Conservation (phyloP, 345 rosid genomes). For the Kandelia obovata region DNA sequence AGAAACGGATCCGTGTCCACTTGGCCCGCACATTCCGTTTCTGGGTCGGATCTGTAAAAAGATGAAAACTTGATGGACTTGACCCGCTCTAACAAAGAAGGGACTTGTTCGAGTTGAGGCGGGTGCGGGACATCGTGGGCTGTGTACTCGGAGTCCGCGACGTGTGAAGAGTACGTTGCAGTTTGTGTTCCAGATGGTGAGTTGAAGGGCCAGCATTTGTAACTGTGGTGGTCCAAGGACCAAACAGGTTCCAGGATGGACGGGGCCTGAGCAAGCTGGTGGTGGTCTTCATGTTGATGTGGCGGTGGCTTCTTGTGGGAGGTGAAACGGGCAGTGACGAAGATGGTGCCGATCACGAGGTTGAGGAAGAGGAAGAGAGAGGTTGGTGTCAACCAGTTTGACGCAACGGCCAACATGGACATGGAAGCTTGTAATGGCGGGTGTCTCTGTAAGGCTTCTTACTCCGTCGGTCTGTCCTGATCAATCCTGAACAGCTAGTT, state of each 20-base stretch:
- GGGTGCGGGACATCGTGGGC: not conserved
- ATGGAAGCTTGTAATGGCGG: not conserved
- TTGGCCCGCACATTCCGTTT: conserved; percentile 5
- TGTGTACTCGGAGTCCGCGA: not conserved
- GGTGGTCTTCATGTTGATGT: not conserved
- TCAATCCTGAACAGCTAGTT: too few relatives aligned
- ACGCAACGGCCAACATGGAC: conserved; percentile 17
- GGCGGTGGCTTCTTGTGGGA: conserved; percentile 17
- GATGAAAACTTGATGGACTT: not conserved
- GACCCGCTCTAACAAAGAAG: not conserved
- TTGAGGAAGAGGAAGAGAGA: conserved; percentile 65
- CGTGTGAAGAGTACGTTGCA: not conserved
- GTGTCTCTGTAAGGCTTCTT: too few relatives aligned
- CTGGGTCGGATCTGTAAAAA: not conserved
- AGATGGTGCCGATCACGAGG: conserved; percentile 58
- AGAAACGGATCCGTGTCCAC: conserved; percentile 8
- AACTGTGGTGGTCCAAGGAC: conserved; percentile 43
- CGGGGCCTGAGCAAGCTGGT: conserved; percentile 41
- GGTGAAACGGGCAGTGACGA: conserved; percentile 41
- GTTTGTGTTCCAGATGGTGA: not conserved
- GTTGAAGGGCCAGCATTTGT: conserved; percentile 33
- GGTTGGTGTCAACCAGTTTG: conserved; percentile 50
- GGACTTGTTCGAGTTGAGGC: not conserved
- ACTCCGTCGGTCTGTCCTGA: too few relatives aligned
- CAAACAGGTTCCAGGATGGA: conserved; percentile 59